Base-by-base conservation (phyloP, 805 yeast genomes). In the Sugiyamaella lignohabitans region DNA sequence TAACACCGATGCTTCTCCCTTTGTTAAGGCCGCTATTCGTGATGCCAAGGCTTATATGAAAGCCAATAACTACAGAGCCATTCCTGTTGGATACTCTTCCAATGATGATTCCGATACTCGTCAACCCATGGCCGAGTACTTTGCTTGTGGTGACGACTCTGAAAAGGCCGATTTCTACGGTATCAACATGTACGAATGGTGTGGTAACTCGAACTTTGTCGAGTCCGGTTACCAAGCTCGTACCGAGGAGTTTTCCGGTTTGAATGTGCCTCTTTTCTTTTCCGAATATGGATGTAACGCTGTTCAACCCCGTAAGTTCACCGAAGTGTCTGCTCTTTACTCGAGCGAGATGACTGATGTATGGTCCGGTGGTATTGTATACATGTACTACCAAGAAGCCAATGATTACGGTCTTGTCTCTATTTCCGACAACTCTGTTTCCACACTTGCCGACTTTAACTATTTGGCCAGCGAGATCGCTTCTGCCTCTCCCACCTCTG, bases 51-150 rank as follows among this genome's bases (percentile, higher is more conserved):
- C 73, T 16, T 88, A 93, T 68, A 85, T 93, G 57, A 66, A 70
- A 45, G 73, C 69, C 47, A 70, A 79, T 65, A 70, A 73, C 24
- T 86, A 86, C 68, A 80, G 96, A 66, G 42, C 61, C 10, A 86
- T 91, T 50, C 98, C 98, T 11, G 89, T 91, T 47, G 98, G 98
- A 14, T 91, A 89, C 67, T 84, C 96, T 10, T 79, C 96, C 14
- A 86, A 86, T 62, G 98, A 89, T 66, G 97, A 86, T 61, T 74
- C 81, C 22, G 82, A 78, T 21, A 87, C 89, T 27, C 79, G 98
- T 65, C 78, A 78, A 40, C 72, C 76, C 29, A 70, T 88, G 61
- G 96, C 96, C 38, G 81, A 81, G 59, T 89, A 83, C 72, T 88
- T 89, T 63, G 73, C 84, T 22, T 89, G 98, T 70, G 96, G 95